Evolutionary conservation across 371 early-diverging fungal genomes (phyloP).

Genomic region (Phascolomyces articulosus): DNA sequence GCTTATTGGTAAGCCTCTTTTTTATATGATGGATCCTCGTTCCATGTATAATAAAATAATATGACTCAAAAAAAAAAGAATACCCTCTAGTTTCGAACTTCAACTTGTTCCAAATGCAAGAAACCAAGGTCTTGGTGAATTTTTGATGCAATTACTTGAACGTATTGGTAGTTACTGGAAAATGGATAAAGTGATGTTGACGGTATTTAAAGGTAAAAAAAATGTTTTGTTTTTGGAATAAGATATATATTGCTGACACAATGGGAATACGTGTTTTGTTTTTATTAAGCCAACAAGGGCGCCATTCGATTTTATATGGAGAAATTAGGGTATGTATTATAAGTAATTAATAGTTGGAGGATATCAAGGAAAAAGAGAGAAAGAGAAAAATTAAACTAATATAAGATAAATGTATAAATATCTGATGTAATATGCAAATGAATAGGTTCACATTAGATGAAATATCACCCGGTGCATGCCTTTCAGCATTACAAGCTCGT

Average conservation of each 20-base stretch:
- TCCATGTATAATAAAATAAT: too few relatives aligned
- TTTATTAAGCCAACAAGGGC: constrained; percentile 40
- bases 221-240: not conserved
- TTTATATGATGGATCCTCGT: too few relatives aligned
- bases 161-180: constrained; percentile 48
- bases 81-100: constrained; percentile 47
- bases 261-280: too few relatives aligned
- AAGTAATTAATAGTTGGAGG: not conserved
- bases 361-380: not conserved
- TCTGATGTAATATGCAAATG: too few relatives aligned
- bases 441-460: constrained; percentile 60
- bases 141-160: constrained; percentile 50
- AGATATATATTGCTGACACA: constrained; percentile 1
- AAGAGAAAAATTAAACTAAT: not conserved
- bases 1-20: constrained; percentile 53
- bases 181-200: constrained; percentile 70
- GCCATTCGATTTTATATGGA: constrained; percentile 60
- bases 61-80: too few relatives aligned
- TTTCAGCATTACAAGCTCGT: constrained; percentile 49
- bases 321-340: constrained; percentile 50
- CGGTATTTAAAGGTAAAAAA: constrained; percentile 62
- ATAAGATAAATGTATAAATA: too few relatives aligned
- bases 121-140: constrained; percentile 55
- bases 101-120: constrained; percentile 48
- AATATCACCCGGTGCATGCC: constrained; percentile 60